Conservation (phyloP, 2,329 filamentous ascomycete species). For the Penicillium sp. region DNA sequence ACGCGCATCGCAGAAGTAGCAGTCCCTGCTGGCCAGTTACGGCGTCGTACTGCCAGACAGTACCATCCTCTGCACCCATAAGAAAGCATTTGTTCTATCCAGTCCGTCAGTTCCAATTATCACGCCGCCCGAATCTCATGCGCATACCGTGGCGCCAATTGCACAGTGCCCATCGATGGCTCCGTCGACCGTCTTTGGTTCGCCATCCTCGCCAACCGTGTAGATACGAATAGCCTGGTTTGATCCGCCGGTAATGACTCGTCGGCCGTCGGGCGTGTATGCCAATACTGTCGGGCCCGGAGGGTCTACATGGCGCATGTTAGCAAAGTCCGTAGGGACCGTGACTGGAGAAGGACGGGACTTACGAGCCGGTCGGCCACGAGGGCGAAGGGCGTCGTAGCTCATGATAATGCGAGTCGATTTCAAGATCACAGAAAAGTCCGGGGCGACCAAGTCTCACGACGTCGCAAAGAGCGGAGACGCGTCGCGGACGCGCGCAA, state of each 20-base stretch:
- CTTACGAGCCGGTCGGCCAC: conserved; percentile 47
- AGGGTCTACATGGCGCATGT: conserved; percentile 54
- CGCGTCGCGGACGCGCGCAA: conserved; percentile 28
- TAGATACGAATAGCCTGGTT: conserved; percentile 94
- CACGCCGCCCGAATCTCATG: too few relatives aligned
- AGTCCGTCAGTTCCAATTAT: too few relatives aligned
- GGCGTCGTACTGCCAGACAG: conserved; percentile 89
- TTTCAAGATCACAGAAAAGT: conserved; percentile 4
- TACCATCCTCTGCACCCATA: conserved; percentile 87
- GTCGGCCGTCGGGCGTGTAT: conserved; percentile 83
- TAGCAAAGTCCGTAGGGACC: conserved; percentile 2
- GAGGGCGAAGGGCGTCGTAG: conserved; percentile 34
- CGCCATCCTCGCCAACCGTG: conserved; percentile 83
- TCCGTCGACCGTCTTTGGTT: conserved; percentile 88
- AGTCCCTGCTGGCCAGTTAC: conserved; percentile 64
- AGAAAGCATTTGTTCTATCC: conserved; percentile 68
- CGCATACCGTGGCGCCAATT: conserved; percentile 57
- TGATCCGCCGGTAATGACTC: conserved; percentile 82
- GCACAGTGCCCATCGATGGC: conserved; percentile 79
- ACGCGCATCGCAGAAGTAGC: conserved; percentile 74
- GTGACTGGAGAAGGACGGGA: conserved; percentile 6
- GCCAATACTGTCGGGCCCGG: conserved; percentile 79
- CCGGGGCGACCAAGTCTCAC: conserved; percentile 9
- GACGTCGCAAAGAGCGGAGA: conserved; percentile 14
- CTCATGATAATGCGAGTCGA: conserved; percentile 25